These are phyloP conservation scores for Xylaria polymorpha DNA, from an alignment of 2,329 filamentous ascomycete genomes.

Conservation along the genomic window DNA sequence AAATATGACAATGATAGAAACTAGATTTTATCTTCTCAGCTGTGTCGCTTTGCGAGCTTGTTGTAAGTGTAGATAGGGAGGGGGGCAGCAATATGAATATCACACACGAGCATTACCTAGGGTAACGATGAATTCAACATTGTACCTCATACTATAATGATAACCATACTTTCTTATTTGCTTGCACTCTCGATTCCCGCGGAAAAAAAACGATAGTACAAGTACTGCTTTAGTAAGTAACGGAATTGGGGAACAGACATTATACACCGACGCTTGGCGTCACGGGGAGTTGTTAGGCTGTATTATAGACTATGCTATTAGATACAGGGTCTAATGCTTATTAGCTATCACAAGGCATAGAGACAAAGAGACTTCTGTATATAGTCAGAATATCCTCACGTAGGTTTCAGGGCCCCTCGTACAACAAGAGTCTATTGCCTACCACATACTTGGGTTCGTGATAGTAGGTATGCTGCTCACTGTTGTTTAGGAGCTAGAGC, in stretches of 20 bases:
- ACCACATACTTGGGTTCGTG: too few species aligned
- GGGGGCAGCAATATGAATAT: not conserved
- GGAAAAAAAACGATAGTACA: not conserved
- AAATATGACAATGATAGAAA: not conserved
- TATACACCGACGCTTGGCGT: slow-evolving; percentile 5
- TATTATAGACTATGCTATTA: not conserved
- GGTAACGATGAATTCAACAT: not conserved
- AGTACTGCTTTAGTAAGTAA: not conserved
- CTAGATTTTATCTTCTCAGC: too few species aligned
- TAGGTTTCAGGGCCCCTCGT: too few species aligned
- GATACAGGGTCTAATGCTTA: not conserved
- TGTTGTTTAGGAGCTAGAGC: not conserved
- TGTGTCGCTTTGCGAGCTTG: not conserved
- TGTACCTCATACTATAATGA: not conserved
- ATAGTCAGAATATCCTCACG: too few species aligned
- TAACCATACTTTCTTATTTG: not conserved
- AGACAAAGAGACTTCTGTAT: too few species aligned
- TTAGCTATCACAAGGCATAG: too few species aligned
- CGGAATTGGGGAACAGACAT: not conserved
- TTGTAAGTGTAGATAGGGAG: not conserved
- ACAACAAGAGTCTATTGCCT: too few species aligned
- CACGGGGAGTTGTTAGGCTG: not conserved
- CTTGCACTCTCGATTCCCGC: not conserved
- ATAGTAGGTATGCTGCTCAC: not conserved
- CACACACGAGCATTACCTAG: not conserved